These are phyloP conservation scores for Calophaca sinica DNA, from an alignment of 306 rosid species.

Conservation along the genomic window DNA sequence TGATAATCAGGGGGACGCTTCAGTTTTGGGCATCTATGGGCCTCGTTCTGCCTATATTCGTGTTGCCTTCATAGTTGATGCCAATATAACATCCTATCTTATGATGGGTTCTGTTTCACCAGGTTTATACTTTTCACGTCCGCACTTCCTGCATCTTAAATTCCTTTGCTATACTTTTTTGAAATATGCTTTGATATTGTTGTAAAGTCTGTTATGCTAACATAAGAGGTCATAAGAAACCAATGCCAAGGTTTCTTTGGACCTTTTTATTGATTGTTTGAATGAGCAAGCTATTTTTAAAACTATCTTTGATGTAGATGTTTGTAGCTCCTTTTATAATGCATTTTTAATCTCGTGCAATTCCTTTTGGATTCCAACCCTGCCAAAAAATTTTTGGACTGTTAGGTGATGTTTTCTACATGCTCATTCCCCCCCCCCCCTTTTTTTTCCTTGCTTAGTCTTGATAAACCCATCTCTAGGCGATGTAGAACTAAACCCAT, in stretches of 20 bases:
- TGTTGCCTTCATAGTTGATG: conserved; percentile 98
- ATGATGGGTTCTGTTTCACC: conserved; percentile 99
- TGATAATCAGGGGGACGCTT: conserved; percentile 73
- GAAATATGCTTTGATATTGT: conserved; percentile 1
- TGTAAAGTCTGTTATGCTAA: not conserved
- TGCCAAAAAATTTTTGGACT: not conserved
- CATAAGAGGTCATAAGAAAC: conserved; percentile 7
- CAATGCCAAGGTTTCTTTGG: not conserved
- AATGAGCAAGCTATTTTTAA: conserved; percentile 3
- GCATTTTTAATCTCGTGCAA: conserved; percentile 17
- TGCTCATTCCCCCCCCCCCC: not conserved
- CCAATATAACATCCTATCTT: conserved; percentile 97
- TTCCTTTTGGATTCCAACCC: conserved; percentile 2
- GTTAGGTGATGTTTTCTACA: not conserved
- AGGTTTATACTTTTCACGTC: conserved; percentile 62
- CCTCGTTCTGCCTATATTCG: conserved; percentile 65
- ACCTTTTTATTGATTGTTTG: conserved; percentile 28
- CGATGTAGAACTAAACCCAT: too few species aligned
- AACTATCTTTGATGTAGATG: not conserved
- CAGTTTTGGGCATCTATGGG: conserved; percentile 63
- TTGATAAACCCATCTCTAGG: not conserved
- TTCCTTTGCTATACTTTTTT: conserved; percentile 26
- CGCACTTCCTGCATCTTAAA: conserved; percentile 27
- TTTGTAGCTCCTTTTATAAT: conserved; percentile 19
- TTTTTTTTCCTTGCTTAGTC: not conserved